Percentiles rank a stretch among this genome's conserved stretches.
phyloP scores from a whole-genome alignment of 2,329 filamentous ascomycete genomes.

The Epichloe bromicola region DNA sequence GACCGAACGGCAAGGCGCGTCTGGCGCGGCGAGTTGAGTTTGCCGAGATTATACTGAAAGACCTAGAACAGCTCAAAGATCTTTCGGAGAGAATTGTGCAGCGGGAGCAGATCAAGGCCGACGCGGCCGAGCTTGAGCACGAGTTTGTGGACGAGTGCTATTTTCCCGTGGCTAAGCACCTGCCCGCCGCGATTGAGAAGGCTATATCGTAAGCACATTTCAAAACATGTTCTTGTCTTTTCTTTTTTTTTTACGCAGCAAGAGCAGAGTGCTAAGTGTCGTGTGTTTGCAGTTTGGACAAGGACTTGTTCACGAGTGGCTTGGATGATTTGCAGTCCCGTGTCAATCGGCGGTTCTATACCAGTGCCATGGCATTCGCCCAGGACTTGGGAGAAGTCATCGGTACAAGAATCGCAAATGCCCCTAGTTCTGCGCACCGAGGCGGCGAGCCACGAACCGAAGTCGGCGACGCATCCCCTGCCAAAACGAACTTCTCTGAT shows the following conservation, averaged over 20 bases:
- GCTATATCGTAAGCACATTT: conserved; percentile 55
- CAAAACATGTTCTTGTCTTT: neutral
- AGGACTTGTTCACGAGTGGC: conserved; percentile 42
- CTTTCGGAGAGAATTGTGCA: conserved; percentile 60
- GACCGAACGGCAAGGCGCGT: conserved; percentile 64
- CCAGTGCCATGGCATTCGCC: conserved; percentile 42
- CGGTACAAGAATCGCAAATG: conserved; percentile 33
- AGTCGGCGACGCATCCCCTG: conserved; percentile 33
- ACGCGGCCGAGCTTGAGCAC: conserved; percentile 62
- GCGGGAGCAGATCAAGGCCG: conserved; percentile 65
- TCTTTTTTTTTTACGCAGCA: neutral
- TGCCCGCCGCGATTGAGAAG: conserved; percentile 68
- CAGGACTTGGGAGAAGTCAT: conserved; percentile 44
- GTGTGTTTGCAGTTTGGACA: conserved; percentile 42
- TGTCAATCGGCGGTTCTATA: conserved; percentile 44
- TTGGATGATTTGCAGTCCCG: conserved; percentile 36
- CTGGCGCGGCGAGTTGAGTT: conserved; percentile 80
- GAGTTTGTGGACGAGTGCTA: conserved; percentile 81
- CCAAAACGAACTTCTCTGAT: conserved; percentile 45
- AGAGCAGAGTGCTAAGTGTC: conserved; percentile 18
- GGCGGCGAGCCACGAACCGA: conserved; percentile 17
- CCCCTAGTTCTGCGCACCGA: neutral
- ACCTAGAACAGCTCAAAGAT: conserved; percentile 62
- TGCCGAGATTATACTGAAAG: conserved; percentile 58
- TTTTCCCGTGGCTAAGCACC: conserved; percentile 69